phyloP scores from a whole-genome alignment of 768 basidiomycete genomes.

The Boletus sp. region DNA sequence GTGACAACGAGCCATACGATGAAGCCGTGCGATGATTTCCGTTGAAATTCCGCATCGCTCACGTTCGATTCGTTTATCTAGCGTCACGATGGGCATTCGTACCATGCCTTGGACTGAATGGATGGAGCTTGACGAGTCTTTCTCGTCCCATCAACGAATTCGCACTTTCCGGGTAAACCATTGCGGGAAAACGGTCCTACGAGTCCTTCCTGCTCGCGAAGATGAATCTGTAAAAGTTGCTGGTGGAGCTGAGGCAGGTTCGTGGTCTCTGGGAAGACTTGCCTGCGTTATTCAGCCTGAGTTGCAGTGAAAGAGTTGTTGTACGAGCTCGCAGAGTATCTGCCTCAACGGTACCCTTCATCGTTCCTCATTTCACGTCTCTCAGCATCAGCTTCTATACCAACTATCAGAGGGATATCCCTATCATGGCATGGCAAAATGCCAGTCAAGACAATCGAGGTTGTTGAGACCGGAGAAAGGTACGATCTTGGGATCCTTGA shows the following conservation, averaged over 20 bases:
- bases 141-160: slow-evolving; percentile 54
- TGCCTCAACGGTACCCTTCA: slow-evolving; percentile 62
- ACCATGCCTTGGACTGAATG: slow-evolving; percentile 72
- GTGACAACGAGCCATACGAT: background rate
- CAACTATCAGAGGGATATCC: slow-evolving; percentile 24
- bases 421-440: slow-evolving; percentile 43
- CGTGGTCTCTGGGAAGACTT: background rate
- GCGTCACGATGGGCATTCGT: slow-evolving; percentile 73
- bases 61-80: slow-evolving; percentile 20
- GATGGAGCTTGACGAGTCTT: slow-evolving; percentile 72
- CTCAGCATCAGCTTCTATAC: slow-evolving; percentile 4
- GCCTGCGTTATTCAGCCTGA: background rate
- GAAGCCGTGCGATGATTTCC: background rate
- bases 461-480: slow-evolving; percentile 49
- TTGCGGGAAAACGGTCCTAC: slow-evolving; percentile 48
- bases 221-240: slow-evolving; percentile 37
- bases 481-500: slow-evolving; percentile 48
- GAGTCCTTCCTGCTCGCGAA: slow-evolving; percentile 45
- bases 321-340: slow-evolving; percentile 68
- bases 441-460: slow-evolving; percentile 52
- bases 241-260: slow-evolving; percentile 35
- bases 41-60: background rate
- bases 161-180: slow-evolving; percentile 53
- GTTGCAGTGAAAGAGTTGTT: slow-evolving; percentile 59
- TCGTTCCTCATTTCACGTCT: slow-evolving; percentile 55